Conservation (phyloP, 2,329 filamentous ascomycete species). For the Lachnellula cervina region DNA sequence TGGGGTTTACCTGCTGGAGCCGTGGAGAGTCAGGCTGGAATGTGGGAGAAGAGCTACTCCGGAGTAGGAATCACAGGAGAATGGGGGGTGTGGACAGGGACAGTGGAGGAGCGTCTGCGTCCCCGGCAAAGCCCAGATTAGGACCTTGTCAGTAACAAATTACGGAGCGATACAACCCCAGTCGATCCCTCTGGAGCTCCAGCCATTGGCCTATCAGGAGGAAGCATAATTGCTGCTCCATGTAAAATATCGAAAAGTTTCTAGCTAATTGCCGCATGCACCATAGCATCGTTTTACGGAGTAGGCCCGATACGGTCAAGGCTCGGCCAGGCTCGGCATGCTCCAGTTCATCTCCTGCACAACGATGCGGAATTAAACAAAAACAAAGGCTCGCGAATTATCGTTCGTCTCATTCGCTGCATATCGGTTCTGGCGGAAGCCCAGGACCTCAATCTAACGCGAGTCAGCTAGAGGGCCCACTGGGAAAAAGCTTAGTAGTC, state of each 20-base stretch:
- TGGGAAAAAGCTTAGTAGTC: conserved; percentile 16
- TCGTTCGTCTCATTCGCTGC: background rate
- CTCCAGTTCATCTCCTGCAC: background rate
- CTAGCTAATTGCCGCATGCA: conserved; percentile 17
- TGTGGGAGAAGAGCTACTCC: background rate
- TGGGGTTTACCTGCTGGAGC: too few relatives aligned
- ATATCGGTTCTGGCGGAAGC: background rate
- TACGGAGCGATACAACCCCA: background rate
- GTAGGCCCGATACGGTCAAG: background rate
- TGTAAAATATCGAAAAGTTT: conserved; percentile 2
- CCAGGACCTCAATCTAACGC: conserved; percentile 8
- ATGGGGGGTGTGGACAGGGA: background rate
- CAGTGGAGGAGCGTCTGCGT: background rate
- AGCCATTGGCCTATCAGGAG: conserved; percentile 5
- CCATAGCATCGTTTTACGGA: background rate
- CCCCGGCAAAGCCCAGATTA: background rate
- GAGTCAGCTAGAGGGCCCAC: conserved; percentile 12
- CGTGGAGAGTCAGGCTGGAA: background rate
- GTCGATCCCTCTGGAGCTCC: background rate
- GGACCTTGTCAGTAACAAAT: background rate
- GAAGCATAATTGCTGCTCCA: background rate
- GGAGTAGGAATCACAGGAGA: too few relatives aligned
- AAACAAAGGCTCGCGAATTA: background rate
- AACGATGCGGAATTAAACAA: background rate
- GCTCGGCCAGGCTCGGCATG: conserved; percentile 2